Percentiles rank a stretch among this genome's conserved stretches.
These are phyloP conservation scores for Coemansia reversa DNA, from an alignment of 192 early-diverging fungal genomes.

Conservation along the genomic window DNA sequence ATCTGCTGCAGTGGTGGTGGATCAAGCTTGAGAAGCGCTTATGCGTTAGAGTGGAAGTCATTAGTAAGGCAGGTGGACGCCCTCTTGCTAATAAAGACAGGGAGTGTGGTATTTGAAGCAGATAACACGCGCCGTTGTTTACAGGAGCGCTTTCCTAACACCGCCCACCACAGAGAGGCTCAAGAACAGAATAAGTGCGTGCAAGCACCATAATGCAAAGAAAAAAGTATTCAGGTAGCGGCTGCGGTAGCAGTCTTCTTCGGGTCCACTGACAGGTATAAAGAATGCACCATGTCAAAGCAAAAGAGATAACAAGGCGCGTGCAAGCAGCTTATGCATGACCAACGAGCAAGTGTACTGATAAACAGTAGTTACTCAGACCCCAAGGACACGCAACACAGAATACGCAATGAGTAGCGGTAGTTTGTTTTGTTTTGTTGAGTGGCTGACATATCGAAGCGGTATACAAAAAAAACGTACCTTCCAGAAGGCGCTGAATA, in stretches of 20 bases:
- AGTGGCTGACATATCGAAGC: not conserved
- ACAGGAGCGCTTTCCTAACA: not conserved
- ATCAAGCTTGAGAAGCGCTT: no score
- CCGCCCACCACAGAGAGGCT: not conserved
- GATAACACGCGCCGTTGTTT: not conserved
- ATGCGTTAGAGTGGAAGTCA: not conserved
- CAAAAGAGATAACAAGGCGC: constrained; percentile 7
- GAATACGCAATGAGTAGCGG: not conserved
- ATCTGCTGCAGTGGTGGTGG: no score
- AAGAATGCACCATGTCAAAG: not conserved
- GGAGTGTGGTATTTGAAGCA: not conserved
- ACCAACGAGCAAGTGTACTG: not conserved
- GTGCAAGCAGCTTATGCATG: not conserved
- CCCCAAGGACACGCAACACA: not conserved
- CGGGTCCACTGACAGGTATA: not conserved
- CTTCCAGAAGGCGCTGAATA: constrained; percentile 54
- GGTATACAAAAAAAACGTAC: constrained; percentile 21
- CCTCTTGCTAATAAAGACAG: not conserved
- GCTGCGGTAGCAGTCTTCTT: not conserved
- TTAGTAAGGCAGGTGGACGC: not conserved
- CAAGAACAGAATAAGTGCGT: not conserved
- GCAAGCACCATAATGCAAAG: not conserved
- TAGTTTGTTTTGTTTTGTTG: constrained; percentile 1
- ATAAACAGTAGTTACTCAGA: not conserved
- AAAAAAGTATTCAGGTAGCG: not conserved